phyloP scores from a whole-genome alignment of 345 rosid genomes.

The Ricinus communis region DNA sequence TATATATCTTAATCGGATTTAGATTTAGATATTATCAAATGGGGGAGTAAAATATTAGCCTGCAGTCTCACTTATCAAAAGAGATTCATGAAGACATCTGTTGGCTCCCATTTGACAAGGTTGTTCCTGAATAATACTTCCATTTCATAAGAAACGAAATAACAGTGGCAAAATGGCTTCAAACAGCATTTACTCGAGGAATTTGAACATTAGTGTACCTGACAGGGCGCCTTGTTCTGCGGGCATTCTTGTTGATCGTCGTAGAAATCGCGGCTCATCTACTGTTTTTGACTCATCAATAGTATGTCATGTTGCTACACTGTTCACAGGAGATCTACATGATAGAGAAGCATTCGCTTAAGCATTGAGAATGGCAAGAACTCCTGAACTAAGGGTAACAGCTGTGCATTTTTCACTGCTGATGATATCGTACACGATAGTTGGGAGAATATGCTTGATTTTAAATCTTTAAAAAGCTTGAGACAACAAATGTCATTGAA shows the following conservation, averaged over 20 bases:
- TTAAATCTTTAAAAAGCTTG: constrained; percentile 10
- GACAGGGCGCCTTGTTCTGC: constrained; percentile 31
- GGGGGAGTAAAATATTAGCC: no score
- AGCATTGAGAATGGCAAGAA: constrained; percentile 27
- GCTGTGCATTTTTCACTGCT: neutral
- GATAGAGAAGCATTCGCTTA: constrained; percentile 34
- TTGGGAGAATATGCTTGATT: constrained; percentile 19
- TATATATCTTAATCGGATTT: neutral
- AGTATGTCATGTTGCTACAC: neutral
- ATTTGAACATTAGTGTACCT: constrained; percentile 20
- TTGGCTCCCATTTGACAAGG: constrained; percentile 29
- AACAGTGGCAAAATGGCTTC: constrained; percentile 20
- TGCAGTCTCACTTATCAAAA: constrained; percentile 27
- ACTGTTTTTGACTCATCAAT: constrained; percentile 12
- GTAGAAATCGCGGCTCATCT: constrained; percentile 10
- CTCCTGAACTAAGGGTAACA: constrained; percentile 19
- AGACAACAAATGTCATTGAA: neutral
- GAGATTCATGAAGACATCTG: constrained; percentile 33
- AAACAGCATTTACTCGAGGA: constrained; percentile 6
- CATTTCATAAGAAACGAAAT: constrained; percentile 31
- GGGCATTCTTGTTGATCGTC: constrained; percentile 24
- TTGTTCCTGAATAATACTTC: constrained; percentile 23
- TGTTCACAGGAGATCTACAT: constrained; percentile 27
- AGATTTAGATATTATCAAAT: constrained; percentile 6
- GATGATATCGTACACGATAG: neutral